Conservation (phyloP, 1,139 yeast species). For the Pneumocystis canis region DNA sequence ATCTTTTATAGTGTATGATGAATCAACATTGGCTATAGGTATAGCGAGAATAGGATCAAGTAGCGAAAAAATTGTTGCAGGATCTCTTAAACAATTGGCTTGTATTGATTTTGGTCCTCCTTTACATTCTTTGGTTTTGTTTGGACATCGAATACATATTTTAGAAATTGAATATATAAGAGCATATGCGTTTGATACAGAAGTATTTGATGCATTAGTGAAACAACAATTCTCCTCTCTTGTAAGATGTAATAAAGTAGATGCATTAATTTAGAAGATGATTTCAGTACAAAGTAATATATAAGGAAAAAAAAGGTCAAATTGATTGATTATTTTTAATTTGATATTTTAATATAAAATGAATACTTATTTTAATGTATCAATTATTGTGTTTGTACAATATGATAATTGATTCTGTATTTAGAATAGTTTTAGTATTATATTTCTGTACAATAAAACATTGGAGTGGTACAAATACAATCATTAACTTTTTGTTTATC, state of each 20-base stretch:
- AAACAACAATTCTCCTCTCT: background rate
- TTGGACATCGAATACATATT: constrained; percentile 91
- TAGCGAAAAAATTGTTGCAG: constrained; percentile 68
- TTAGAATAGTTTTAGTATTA: background rate
- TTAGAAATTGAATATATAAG: constrained; percentile 74
- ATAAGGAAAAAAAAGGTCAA: background rate
- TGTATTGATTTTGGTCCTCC: constrained; percentile 84
- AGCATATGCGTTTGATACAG: constrained; percentile 20
- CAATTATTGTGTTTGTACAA: background rate
- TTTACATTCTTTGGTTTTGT: constrained; percentile 72
- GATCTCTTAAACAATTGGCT: constrained; percentile 44
- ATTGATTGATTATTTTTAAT: background rate
- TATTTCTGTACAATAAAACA: background rate
- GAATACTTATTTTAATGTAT: background rate
- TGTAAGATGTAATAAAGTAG: background rate
- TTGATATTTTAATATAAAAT: background rate
- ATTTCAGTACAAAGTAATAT: background rate
- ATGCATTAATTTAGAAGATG: background rate
- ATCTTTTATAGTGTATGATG: constrained; percentile 38
- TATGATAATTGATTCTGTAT: background rate
- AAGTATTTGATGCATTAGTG: background rate
- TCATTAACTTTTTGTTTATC: background rate
- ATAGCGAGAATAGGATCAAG: constrained; percentile 85
- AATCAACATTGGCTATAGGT: constrained; percentile 84
- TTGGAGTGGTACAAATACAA: background rate